Base-by-base conservation (phyloP, 2,329 filamentous ascomycete genomes). In the Botrytis tulipae region DNA sequence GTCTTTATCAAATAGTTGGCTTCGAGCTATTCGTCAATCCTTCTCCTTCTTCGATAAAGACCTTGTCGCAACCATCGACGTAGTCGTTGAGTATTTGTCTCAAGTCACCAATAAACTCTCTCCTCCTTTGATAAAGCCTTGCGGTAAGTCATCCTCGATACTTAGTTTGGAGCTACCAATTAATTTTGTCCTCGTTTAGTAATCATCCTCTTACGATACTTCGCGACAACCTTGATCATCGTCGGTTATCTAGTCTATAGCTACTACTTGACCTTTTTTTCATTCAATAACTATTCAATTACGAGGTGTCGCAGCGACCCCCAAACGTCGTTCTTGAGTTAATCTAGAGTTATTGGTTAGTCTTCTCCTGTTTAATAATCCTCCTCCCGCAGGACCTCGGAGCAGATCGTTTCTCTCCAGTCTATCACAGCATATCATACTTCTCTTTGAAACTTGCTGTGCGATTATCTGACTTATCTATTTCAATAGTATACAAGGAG, bases 301-400 rank as follows among this genome's bases (percentile, higher is more conserved):
- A 54, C 25, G 12, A 54, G 2, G 48, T 14, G 12, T 16, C 12
- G 48, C 12, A n/a, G 48, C 25, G 14, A 51, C 25, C 22, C n/a
- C n/a, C 1, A 4, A n/a, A n/a, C 25, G 25, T 54, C 5, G 48
- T 16, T 6, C 5, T n/a, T 54, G 48, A 51, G 22, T n/a, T 51
- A 7, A 7, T 51, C 12, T n/a, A 0, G 25, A n/a, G 25, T 51
- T 16, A 14, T n/a, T n/a, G 48, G 48, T 51, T 51, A 16, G 48
- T 51, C 9, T n/a, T 51, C 25, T 51, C 10, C 12, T n/a, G 4
- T n/a, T 51, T 8, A 4, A 46, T 4, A n/a, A 54, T n/a, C 5
- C 12, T n/a, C 3, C 14, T 57, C 14, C 16, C 16, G 18, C n/a
- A 29, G 7, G 2, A 29, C 1, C 7, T 29, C 0, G 6, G 3